Base-by-base conservation (phyloP, 2,329 filamentous ascomycete species). In the Coniella lustricola region DNA sequence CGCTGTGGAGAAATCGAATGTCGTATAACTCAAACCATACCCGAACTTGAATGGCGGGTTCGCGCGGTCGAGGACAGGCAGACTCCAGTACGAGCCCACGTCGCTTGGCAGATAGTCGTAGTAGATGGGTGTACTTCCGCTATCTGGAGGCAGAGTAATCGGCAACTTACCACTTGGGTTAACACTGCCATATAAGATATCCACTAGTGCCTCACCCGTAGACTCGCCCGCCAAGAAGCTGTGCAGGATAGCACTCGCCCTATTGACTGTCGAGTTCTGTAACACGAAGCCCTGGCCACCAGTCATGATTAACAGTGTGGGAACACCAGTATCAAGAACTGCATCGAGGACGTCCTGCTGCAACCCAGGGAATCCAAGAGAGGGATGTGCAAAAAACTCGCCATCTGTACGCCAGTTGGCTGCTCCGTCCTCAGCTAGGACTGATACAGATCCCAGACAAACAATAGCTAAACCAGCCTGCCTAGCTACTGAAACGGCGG, bases 11-110 rank as follows among this genome's bases (percentile, higher is more conserved):
- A 84, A 69, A 22, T 72, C 64, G 63, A 84, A 85, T 0, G 69
- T 71, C 8, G 82, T 83, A 64, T 85, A 87, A 37, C 77, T 82
- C 22, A 87, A 70, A 1, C 83, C 82, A 54, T 74, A 84, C 2
- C 82, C 83, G 57, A 85, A 85, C 39, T 62, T 60, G n/a, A 77
- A 74, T 8, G 71, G 64, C 0, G 69, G 58, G 60, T 71, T 73
- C 3, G 39, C 39, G 29, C 75, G 65, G 59, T 57, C 55, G 21
- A 62, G 32, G 10, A 59, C 51, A 7, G 62, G 61, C 48, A 55
- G 60, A 21, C 60, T 57, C 55, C 80, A 81, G 3, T 74, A 74
- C 36, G 44, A 33, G 35, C 80, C 68, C 63, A 85, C 82, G 56
- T 80, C 75, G 3, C 73, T 73, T 0, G 71, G 71, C 62, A 86